A percentile compares a stretch with the other conserved stretches of the same genome.
These are phyloP conservation scores for Salix suchowensis DNA, from an alignment of 345 rosid species.

Conservation along the genomic window DNA sequence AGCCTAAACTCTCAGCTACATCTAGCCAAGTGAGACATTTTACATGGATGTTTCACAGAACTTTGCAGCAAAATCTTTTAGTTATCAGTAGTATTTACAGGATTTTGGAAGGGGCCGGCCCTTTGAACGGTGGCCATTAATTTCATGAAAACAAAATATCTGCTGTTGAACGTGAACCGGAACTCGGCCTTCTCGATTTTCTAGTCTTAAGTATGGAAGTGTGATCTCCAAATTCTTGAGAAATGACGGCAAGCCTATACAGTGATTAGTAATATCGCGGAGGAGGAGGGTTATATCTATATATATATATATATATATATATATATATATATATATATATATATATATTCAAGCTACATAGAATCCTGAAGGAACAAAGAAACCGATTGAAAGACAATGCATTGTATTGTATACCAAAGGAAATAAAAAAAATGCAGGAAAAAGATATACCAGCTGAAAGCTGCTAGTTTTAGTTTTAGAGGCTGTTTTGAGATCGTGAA, in stretches of 20 bases:
- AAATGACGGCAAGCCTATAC: background rate
- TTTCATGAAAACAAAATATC: background rate
- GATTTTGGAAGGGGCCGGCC: background rate
- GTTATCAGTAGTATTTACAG: background rate
- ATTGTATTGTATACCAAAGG: background rate
- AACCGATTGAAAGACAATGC: background rate
- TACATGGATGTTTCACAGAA: background rate
- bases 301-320: too few relatives aligned
- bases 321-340: too few relatives aligned
- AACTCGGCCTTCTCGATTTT: background rate
- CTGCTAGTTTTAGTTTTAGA: background rate
- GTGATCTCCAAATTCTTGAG: background rate
- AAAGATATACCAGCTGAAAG: background rate
- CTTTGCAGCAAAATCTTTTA: background rate
- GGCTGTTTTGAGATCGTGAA: too few relatives aligned
- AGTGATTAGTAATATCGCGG: background rate
- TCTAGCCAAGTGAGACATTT: background rate
- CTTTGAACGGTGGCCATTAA: background rate
- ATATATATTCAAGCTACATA: too few relatives aligned
- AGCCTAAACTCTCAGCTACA: background rate
- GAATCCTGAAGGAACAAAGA: conserved; percentile 9
- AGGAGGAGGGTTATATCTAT: conserved; percentile 1
- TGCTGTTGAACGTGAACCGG: background rate
- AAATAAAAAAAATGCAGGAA: too few relatives aligned
- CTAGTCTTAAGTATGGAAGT: background rate